Conservation (phyloP, 371 early-diverging fungal genomes). For the Mortierella sp. region DNA sequence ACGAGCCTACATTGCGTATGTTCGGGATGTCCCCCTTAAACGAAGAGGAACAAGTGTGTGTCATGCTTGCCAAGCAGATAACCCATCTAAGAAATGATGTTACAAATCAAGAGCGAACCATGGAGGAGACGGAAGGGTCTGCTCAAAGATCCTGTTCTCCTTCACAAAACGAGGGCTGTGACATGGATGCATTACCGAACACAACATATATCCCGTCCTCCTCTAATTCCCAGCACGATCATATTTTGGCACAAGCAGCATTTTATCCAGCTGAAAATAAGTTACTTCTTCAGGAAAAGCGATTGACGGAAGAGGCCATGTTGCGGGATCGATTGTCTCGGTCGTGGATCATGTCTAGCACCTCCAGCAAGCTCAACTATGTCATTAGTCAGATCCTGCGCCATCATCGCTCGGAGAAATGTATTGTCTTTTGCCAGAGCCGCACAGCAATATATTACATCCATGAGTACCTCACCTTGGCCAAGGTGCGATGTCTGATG, state of each 20-base stretch:
- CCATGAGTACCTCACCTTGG: conserved; percentile 61
- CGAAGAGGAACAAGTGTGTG: conserved; percentile 11
- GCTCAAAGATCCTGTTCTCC: too few species aligned
- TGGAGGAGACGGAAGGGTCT: too few species aligned
- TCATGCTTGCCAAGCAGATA: conserved; percentile 55
- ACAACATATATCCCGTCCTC: too few species aligned
- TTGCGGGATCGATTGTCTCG: conserved; percentile 4
- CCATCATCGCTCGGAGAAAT: conserved; percentile 62
- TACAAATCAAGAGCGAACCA: not conserved
- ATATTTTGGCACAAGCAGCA: too few species aligned
- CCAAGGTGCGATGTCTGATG: conserved; percentile 65
- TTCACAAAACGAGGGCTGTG: too few species aligned
- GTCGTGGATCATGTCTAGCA: conserved; percentile 29
- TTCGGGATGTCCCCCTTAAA: not conserved
- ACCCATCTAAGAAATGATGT: conserved; percentile 49
- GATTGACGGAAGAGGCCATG: not conserved
- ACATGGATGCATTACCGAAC: not conserved
- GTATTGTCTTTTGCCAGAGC: conserved; percentile 67
- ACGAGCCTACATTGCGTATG: not conserved
- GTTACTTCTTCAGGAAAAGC: not conserved
- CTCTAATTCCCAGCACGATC: too few species aligned
- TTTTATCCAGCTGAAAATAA: too few species aligned
- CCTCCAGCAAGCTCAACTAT: conserved; percentile 67
- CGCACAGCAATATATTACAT: conserved; percentile 62
- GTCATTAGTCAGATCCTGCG: conserved; percentile 59